Conservation (phyloP, 176 grass and related monocot species). For the Oryza meridionalis region DNA sequence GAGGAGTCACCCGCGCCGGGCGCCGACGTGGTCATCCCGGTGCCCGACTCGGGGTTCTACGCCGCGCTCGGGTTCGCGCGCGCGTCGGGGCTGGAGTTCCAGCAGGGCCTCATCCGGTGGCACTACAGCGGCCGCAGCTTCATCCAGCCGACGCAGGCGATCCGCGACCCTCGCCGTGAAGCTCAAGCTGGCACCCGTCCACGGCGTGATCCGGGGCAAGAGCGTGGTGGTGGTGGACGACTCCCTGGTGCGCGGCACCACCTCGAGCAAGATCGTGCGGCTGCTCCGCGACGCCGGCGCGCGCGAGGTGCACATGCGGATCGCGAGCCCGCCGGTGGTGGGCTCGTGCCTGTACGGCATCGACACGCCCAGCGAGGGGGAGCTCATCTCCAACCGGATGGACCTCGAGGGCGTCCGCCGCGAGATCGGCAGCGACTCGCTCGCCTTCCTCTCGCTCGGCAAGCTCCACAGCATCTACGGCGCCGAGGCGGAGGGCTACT, state of each 20-base stretch:
- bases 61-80: constrained; percentile 70
- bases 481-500: constrained; percentile 51
- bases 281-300: constrained; percentile 67
- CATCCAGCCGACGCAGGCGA: constrained; percentile 71
- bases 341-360: constrained; percentile 78
- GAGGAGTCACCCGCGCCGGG: constrained; percentile 51
- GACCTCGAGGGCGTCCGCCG: constrained; percentile 55
- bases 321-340: constrained; percentile 70
- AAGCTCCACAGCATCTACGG: constrained; percentile 55
- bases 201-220: constrained; percentile 58
- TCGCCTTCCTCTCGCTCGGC: constrained; percentile 63
- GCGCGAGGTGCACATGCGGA: constrained; percentile 79
- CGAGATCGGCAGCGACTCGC: constrained; percentile 65
- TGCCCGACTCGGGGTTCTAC: constrained; percentile 74
- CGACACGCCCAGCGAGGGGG: constrained; percentile 67
- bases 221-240: constrained; percentile 85
- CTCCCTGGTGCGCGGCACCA: constrained; percentile 79
- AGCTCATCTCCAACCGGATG: constrained; percentile 75
- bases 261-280: constrained; percentile 70
- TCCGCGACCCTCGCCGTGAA: constrained; percentile 74
- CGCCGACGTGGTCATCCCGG: constrained; percentile 76
- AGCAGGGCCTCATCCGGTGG: constrained; percentile 73
- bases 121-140: constrained; percentile 81
- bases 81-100: constrained; percentile 64
- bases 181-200: constrained; percentile 70